These are phyloP conservation scores for Talaromyces wortmannii DNA, from an alignment of 495 filamentous ascomycete species.

Conservation along the genomic window DNA sequence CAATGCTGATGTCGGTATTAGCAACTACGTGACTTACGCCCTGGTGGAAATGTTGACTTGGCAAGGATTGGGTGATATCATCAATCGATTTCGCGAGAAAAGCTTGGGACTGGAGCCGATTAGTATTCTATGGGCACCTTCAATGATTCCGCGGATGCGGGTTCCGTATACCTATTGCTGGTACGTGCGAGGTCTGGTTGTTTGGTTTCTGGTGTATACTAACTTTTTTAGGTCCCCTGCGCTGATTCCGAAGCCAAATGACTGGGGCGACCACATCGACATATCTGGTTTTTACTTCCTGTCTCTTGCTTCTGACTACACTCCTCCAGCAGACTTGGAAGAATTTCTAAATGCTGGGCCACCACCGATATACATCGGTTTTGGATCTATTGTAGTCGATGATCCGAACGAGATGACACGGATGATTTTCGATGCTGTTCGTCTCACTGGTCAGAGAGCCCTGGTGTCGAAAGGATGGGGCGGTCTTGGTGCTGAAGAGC, in stretches of 20 bases:
- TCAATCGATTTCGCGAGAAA: constrained; percentile 63
- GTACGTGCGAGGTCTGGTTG: constrained; percentile 22
- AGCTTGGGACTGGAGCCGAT: constrained; percentile 63
- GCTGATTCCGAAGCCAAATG: constrained; percentile 70
- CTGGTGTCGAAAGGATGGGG: constrained; percentile 81
- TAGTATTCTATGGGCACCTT: constrained; percentile 59
- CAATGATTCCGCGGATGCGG: constrained; percentile 51
- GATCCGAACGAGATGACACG: constrained; percentile 61
- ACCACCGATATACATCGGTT: constrained; percentile 74
- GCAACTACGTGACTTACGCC: constrained; percentile 69
- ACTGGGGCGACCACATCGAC: constrained; percentile 67
- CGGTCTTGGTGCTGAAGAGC: constrained; percentile 56
- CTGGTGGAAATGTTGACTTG: constrained; percentile 76
- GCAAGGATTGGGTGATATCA: constrained; percentile 71
- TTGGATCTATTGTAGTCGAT: constrained; percentile 77
- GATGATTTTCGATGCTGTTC: constrained; percentile 62
- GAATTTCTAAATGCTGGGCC: constrained; percentile 60
- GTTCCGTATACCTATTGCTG: constrained; percentile 79
- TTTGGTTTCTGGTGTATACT: background rate
- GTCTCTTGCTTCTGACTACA: constrained; percentile 55
- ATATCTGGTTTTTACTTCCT: constrained; percentile 73
- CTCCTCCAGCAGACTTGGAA: constrained; percentile 52
- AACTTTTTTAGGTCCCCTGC: constrained; percentile 50
- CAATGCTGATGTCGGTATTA: constrained; percentile 44
- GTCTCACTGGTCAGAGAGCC: constrained; percentile 58